These are phyloP conservation scores for Gossypium schwendimanii DNA, from an alignment of 441 rosid species.

Conservation along the genomic window DNA sequence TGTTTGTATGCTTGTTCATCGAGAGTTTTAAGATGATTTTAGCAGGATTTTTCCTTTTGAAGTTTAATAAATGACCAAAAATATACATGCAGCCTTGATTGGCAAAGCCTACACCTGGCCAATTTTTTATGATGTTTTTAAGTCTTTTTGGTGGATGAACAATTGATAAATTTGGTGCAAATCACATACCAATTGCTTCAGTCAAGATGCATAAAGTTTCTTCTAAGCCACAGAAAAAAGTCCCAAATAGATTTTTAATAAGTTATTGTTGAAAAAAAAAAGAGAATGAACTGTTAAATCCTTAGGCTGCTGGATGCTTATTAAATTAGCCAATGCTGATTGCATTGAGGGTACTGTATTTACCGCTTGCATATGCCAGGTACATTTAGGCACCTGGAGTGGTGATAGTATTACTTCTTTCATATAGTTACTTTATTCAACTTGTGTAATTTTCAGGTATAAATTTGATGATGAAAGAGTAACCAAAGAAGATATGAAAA, in stretches of 20 bases:
- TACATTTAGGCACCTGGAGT: neutral
- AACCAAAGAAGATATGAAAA: slow-evolving; percentile 40
- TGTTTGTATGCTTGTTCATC: neutral
- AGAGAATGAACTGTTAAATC: neutral
- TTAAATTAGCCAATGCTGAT: neutral
- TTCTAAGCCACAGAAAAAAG: neutral
- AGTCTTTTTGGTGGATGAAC: neutral
- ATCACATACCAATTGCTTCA: neutral
- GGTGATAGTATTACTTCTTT: neutral
- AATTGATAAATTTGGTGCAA: neutral
- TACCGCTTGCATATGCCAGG: neutral
- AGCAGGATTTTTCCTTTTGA: neutral
- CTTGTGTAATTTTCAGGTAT: slow-evolving; percentile 28
- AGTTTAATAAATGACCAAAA: neutral
- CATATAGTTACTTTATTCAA: neutral
- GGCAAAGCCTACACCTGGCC: neutral
- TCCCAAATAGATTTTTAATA: neutral
- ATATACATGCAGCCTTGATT: neutral
- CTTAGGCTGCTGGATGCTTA: neutral
- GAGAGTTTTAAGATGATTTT: neutral
- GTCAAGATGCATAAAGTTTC: neutral
- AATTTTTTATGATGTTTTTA: neutral
- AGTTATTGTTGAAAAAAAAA: neutral
- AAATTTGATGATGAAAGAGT: slow-evolving; percentile 52
- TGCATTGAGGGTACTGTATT: neutral